Conservation (phyloP, 352 stramenopile species). For the Phytophthora hibernalis region DNA sequence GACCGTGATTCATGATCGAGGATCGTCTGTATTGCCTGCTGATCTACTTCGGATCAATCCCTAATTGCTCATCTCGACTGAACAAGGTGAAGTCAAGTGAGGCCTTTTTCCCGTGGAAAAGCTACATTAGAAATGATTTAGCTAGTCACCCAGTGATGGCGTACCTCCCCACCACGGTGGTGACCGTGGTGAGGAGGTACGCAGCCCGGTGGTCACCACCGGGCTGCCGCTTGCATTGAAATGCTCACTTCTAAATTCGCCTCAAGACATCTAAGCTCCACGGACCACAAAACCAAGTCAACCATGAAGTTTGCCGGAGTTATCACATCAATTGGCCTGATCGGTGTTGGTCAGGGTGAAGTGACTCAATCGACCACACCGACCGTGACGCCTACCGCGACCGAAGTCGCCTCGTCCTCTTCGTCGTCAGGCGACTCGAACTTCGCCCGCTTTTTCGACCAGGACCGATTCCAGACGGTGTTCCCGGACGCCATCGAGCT, state of each 20-base stretch:
- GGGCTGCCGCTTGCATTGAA: too few species aligned
- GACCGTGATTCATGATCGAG: too few species aligned
- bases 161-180: too few species aligned
- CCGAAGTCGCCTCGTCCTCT: not conserved
- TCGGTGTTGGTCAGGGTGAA: constrained; percentile 23
- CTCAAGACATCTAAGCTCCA: constrained; percentile 10
- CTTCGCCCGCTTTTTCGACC: constrained; percentile 50
- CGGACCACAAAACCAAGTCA: not conserved
- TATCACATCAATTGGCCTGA: constrained; percentile 23
- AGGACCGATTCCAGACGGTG: constrained; percentile 37
- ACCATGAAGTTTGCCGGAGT: constrained; percentile 28
- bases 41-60: too few species aligned
- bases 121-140: too few species aligned
- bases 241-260: constrained; percentile 25
- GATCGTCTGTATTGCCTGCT: too few species aligned
- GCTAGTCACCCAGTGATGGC: too few species aligned
- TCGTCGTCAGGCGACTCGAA: constrained; percentile 1
- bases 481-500: constrained; percentile 50
- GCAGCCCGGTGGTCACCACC: too few species aligned
- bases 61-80: too few species aligned
- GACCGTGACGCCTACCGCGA: constrained; percentile 11
- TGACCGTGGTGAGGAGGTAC: too few species aligned
- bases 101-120: too few species aligned
- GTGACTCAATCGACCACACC: constrained; percentile 11
- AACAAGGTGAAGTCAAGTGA: too few species aligned